phyloP scores from a whole-genome alignment of 441 rosid species.

The Erodium chrysanthum region DNA sequence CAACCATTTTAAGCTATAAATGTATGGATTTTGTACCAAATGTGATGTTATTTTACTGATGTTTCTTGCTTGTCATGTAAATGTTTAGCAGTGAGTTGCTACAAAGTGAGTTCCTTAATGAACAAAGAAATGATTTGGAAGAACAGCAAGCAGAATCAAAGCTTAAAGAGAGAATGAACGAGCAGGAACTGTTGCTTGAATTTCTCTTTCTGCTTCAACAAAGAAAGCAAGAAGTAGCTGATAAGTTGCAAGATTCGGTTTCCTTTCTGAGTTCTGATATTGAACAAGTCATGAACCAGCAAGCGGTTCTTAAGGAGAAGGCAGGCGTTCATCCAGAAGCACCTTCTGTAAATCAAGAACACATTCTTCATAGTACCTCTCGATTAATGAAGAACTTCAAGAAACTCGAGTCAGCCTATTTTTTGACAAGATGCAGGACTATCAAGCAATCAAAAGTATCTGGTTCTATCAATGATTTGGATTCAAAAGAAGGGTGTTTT shows the following conservation, averaged over 20 bases:
- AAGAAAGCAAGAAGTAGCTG: slow-evolving; percentile 67
- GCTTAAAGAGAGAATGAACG: slow-evolving; percentile 66
- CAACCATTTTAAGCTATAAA: background rate
- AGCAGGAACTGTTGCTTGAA: slow-evolving; percentile 73
- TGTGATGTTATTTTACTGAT: background rate
- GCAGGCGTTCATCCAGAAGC: too few species aligned
- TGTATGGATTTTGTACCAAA: background rate
- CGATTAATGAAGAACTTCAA: slow-evolving; percentile 79
- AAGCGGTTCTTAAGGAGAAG: slow-evolving; percentile 35
- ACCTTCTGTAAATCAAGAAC: too few species aligned
- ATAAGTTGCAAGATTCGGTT: slow-evolving; percentile 54
- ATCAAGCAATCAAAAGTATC: slow-evolving; percentile 39
- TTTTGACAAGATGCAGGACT: slow-evolving; percentile 53
- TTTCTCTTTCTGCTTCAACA: slow-evolving; percentile 67
- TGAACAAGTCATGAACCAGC: slow-evolving; percentile 64
- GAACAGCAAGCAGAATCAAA: slow-evolving; percentile 72
- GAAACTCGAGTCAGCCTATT: slow-evolving; percentile 79
- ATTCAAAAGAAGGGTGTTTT: slow-evolving; percentile 53
- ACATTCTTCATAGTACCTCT: background rate
- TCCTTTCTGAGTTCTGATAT: slow-evolving; percentile 69
- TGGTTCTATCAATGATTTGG: slow-evolving; percentile 58
- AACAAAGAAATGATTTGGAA: slow-evolving; percentile 60
- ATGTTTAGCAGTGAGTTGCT: slow-evolving; percentile 57
- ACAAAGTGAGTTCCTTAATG: slow-evolving; percentile 73
- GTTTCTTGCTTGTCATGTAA: background rate